Evolutionary conservation across 768 basidiomycete genomes (phyloP).

Genomic region (Favolaschia claudopus): DNA sequence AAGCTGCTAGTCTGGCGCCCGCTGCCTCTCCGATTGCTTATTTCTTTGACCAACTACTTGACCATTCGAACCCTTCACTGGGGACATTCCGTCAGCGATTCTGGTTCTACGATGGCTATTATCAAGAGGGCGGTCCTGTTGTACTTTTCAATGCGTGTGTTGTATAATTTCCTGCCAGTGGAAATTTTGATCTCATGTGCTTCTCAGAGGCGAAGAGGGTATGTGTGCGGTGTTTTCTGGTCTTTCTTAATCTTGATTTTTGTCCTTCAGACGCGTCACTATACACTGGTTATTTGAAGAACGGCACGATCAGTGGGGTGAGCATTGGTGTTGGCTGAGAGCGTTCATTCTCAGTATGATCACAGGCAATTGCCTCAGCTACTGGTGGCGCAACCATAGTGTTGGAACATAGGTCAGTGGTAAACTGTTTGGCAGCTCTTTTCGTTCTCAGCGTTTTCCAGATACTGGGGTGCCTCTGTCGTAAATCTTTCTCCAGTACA

Average conservation of each 20-base stretch:
- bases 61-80: slow-evolving; percentile 53
- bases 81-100: slow-evolving; percentile 62
- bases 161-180: not conserved
- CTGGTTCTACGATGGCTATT: slow-evolving; percentile 57
- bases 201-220: slow-evolving; percentile 16
- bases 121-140: slow-evolving; percentile 36
- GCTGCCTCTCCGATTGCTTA: slow-evolving; percentile 28
- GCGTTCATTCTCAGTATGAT: not conserved
- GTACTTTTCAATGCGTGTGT: slow-evolving; percentile 20
- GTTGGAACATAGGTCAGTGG: slow-evolving; percentile 16
- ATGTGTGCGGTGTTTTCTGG: too few relatives aligned
- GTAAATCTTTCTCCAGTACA: not conserved
- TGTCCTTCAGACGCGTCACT: slow-evolving; percentile 11
- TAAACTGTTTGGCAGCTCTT: not conserved
- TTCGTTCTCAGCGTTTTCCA: not conserved
- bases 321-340: not conserved
- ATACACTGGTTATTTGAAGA: slow-evolving; percentile 21
- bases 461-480: slow-evolving; percentile 23
- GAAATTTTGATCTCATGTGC: not conserved
- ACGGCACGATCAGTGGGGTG: slow-evolving; percentile 19
- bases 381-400: slow-evolving; percentile 19
- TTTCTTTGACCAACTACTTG: slow-evolving; percentile 46
- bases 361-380: slow-evolving; percentile 17
- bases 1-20: not conserved
- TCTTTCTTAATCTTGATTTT: not conserved